Evolutionary conservation across 2,329 filamentous ascomycete species (phyloP).

Genomic region (Phialophora tarda): DNA sequence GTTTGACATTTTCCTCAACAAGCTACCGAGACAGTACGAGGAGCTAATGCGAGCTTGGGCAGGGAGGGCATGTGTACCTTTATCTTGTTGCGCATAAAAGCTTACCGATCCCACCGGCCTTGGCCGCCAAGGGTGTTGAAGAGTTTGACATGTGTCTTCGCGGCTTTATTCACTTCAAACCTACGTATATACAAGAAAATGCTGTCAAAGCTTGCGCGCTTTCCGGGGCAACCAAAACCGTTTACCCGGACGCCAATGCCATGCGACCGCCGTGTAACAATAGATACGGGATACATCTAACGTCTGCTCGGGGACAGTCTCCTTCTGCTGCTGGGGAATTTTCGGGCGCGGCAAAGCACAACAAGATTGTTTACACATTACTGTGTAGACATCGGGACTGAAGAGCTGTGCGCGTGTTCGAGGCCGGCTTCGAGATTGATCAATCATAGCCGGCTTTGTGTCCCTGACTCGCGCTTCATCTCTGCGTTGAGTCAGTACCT

Average conservation of each 20-base stretch:
- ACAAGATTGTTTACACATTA: too few species aligned
- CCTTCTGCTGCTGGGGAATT: too few species aligned
- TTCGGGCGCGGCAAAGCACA: too few species aligned
- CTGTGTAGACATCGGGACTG: neutral
- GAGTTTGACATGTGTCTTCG: neutral
- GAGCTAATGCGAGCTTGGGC: neutral
- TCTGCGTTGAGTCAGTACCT: neutral
- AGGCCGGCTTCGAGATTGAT: neutral
- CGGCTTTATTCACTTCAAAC: neutral
- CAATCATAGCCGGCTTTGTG: conserved; percentile 22
- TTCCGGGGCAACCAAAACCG: neutral
- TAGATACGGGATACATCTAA: neutral
- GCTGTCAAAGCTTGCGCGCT: neutral
- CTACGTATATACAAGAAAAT: neutral
- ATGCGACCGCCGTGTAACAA: neutral
- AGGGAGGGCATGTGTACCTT: neutral
- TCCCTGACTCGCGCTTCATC: conserved; percentile 8
- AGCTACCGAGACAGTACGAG: neutral
- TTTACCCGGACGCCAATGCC: neutral
- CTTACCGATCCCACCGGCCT: neutral
- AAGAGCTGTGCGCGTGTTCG: neutral
- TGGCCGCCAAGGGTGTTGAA: neutral
- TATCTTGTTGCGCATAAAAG: neutral
- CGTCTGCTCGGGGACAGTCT: neutral
- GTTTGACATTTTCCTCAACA: neutral